Evolutionary conservation across 2,329 filamentous ascomycete species (phyloP).

Genomic region (Paracorniculantispora psalliotae): DNA sequence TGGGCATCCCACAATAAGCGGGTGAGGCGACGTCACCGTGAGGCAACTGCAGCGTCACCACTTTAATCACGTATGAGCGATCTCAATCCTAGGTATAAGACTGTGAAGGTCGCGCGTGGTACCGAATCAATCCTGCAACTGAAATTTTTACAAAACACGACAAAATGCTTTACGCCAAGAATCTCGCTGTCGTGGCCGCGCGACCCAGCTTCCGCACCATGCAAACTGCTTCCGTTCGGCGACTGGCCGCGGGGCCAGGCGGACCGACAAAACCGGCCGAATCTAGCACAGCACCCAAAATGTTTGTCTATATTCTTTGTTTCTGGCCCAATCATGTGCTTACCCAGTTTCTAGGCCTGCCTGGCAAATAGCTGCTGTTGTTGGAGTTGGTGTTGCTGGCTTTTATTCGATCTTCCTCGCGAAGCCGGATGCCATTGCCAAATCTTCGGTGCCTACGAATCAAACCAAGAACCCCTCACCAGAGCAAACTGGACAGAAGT

Average conservation of each 20-base stretch:
- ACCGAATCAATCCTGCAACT: not conserved
- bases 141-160: too few relatives aligned
- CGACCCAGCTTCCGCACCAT: not conserved
- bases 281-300: not conserved
- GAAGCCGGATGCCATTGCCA: not conserved
- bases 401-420: constrained; percentile 1
- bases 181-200: not conserved
- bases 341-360: not conserved
- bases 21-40: not conserved
- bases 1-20: not conserved
- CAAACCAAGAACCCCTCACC: constrained; percentile 1
- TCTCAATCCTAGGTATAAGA: not conserved
- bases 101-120: not conserved
- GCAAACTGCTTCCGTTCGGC: not conserved
- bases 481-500: not conserved
- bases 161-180: not conserved
- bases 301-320: not conserved
- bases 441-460: not conserved
- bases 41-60: not conserved
- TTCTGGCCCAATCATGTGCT: not conserved
- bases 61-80: not conserved
- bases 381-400: not conserved
- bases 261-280: not conserved
- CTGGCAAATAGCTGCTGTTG: constrained; percentile 5
- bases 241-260: not conserved